Percentiles rank a stretch among this genome's conserved stretches.
These are phyloP conservation scores for Cicer judaicum DNA, from an alignment of 306 rosid genomes.

Conservation along the genomic window DNA sequence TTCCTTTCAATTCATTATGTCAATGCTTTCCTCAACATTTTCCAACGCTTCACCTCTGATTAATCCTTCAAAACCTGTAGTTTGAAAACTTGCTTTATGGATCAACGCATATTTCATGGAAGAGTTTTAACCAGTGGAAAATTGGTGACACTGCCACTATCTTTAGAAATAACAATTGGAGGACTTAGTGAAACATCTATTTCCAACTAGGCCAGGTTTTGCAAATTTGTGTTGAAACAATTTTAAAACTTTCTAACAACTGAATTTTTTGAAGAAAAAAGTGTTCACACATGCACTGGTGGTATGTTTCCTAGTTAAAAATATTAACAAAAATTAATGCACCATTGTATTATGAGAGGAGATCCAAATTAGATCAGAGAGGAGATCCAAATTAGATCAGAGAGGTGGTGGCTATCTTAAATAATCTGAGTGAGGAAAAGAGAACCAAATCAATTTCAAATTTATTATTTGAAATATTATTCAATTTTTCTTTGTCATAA, in stretches of 20 bases:
- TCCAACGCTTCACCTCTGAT: constrained; percentile 17
- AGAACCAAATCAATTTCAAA: not conserved
- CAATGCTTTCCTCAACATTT: constrained; percentile 39
- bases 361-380: too few relatives aligned
- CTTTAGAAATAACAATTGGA: constrained; percentile 20
- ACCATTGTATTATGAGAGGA: too few relatives aligned
- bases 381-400: too few relatives aligned
- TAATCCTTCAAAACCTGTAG: constrained; percentile 20
- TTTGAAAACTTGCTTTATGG: constrained; percentile 27
- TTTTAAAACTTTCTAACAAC: too few relatives aligned
- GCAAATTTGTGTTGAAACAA: constrained; percentile 15
- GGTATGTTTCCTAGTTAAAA: too few relatives aligned
- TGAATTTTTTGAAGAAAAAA: too few relatives aligned
- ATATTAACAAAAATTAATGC: too few relatives aligned
- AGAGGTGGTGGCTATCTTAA: not conserved
- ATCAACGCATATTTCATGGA: constrained; percentile 36
- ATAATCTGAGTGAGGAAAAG: not conserved
- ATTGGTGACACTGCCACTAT: not conserved
- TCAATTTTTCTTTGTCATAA: not conserved
- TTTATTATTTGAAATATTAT: not conserved
- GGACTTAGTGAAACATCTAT: constrained; percentile 44
- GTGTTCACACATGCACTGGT: too few relatives aligned
- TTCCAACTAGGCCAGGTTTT: constrained; percentile 44
- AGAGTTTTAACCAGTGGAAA: constrained; percentile 23
- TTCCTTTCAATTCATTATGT: not conserved